Evolutionary conservation across 2,329 filamentous ascomycete species (phyloP).

Genomic region (Exophiala viscosa): DNA sequence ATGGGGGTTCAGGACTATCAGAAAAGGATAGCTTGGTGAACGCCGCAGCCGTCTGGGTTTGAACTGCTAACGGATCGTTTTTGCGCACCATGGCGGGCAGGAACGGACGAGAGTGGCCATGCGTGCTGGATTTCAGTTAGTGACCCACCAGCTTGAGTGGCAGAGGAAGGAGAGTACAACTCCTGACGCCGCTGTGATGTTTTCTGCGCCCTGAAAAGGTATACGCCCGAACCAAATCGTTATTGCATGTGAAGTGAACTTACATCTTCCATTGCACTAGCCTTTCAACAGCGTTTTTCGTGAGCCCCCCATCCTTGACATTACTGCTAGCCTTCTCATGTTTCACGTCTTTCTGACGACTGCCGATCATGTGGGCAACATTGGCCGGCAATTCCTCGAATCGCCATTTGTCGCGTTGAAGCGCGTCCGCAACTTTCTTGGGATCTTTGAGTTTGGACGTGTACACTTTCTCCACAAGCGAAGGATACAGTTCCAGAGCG

Average conservation of each 20-base stretch:
- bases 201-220: not conserved
- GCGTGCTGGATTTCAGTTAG: constrained; percentile 29
- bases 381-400: constrained; percentile 34
- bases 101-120: constrained; percentile 39
- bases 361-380: constrained; percentile 22
- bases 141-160: not conserved
- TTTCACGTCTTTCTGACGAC: constrained; percentile 9
- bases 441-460: constrained; percentile 22
- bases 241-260: constrained; percentile 25
- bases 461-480: constrained; percentile 26
- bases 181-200: not conserved
- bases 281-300: constrained; percentile 30
- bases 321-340: not conserved
- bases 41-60: constrained; percentile 27
- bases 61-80: constrained; percentile 31
- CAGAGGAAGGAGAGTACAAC: not conserved
- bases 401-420: constrained; percentile 38
- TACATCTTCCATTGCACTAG: constrained; percentile 47
- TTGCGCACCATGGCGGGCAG: constrained; percentile 40
- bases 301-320: constrained; percentile 16
- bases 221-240: too few relatives aligned
- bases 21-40: constrained; percentile 3
- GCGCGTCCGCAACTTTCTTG: constrained; percentile 30
- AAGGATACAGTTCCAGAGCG: constrained; percentile 23
- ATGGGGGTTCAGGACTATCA: not conserved